phyloP scores from a whole-genome alignment of 1,284 basidiomycete genomes.

The Trichosporon faecale region DNA sequence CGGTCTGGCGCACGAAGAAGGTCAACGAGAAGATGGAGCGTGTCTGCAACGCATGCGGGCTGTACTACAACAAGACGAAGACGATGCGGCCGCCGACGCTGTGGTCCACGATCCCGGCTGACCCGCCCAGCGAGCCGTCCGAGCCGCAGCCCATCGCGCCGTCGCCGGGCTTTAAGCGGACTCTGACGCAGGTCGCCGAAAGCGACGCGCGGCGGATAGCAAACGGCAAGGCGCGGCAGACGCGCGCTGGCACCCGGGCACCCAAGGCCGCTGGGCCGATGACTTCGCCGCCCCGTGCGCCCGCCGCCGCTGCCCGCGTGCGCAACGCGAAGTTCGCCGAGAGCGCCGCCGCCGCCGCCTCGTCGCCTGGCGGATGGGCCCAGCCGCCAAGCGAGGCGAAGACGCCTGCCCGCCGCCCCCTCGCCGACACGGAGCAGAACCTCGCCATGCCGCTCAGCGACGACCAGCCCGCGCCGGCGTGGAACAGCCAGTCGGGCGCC shows the following conservation, averaged over 20 bases:
- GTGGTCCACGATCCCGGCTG: conserved; percentile 41
- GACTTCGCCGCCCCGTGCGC: not conserved
- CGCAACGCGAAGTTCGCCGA: conserved; percentile 25
- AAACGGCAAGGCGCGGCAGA: conserved; percentile 21
- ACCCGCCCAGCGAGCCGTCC: not conserved
- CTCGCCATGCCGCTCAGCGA: conserved; percentile 47
- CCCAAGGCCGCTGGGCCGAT: conserved; percentile 7
- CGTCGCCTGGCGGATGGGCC: conserved; percentile 36
- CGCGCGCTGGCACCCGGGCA: conserved; percentile 19
- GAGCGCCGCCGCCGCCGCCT: conserved; percentile 24
- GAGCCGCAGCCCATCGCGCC: not conserved
- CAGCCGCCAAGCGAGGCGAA: conserved; percentile 13
- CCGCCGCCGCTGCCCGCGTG: conserved; percentile 17
- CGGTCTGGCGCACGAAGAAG: conserved; percentile 47
- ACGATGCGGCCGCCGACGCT: conserved; percentile 44
- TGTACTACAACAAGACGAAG: conserved; percentile 49
- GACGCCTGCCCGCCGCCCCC: not conserved
- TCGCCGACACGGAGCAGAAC: conserved; percentile 23
- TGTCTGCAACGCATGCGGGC: conserved; percentile 52
- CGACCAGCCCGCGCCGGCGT: conserved; percentile 26
- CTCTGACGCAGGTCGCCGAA: conserved; percentile 42
- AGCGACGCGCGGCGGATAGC: conserved; percentile 42
- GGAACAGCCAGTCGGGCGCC: conserved; percentile 27
- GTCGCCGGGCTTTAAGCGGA: conserved; percentile 35
- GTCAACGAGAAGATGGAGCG: conserved; percentile 38